Base-by-base conservation (phyloP, 768 basidiomycete species). In the Leccinum arenicola region DNA sequence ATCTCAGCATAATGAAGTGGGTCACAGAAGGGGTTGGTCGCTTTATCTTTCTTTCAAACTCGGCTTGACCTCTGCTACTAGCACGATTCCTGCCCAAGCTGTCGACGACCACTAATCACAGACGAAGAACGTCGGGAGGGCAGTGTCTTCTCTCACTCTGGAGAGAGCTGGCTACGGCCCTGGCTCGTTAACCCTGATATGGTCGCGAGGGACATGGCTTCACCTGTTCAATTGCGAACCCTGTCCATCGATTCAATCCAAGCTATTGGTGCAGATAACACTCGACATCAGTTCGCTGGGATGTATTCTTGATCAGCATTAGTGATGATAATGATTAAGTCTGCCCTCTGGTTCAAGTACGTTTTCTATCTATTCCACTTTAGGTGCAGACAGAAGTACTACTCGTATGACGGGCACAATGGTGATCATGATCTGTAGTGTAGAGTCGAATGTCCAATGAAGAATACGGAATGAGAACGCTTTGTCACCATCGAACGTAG, bases 21-120 rank as follows among this genome's bases (percentile, higher is more conserved):
- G 77, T 88, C 38, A 68, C 64, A 23, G 80, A 80, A 52, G 84
- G 81, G 49, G 87, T 88, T 67, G 55, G 82, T 77, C 21, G 33
- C 48, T 53, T 61, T 56, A 27, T 57, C 29, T 23, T 38, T 38
- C 12, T 56, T 31, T 50, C 23, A 38, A 58, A 45, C 48, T 35
- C 25, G 23, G 17, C 21, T 64, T 64, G 31, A 67, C 58, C 43
- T 59, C 47, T n/a, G 45, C 54, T 48, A 31, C 50, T 57, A 87
- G 85, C 81, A 85, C 57, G 77, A 82, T 53, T 84, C 87, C 2
- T 89, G 87, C 68, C 88, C 88, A 14, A 78, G 82, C 57, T 89
- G 87, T 70, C 84, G 88, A 50, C 75, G 74, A 21, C 71, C 74
- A 36, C 73, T 88, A 10, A 57, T 80, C n/a, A 45, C 63, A 10